These are phyloP conservation scores for Berkeleyomyces rouxiae DNA, from an alignment of 2,329 filamentous ascomycete genomes.

Conservation along the genomic window DNA sequence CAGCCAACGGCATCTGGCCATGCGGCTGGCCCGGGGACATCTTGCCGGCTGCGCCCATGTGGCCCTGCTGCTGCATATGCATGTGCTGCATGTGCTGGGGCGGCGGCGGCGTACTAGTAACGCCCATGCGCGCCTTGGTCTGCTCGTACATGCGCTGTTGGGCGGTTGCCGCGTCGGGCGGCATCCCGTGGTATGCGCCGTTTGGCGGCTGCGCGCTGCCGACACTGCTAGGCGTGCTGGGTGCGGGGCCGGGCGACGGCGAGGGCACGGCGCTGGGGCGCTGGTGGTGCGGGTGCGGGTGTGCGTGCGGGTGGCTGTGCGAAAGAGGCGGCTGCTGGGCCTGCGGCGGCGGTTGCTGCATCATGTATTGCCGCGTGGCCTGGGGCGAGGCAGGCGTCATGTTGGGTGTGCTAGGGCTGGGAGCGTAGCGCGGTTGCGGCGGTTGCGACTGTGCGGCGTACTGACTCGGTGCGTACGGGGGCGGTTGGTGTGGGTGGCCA, in stretches of 20 bases:
- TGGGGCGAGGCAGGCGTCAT: constrained; percentile 13
- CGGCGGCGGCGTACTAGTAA: constrained; percentile 17
- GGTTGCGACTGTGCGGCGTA: neutral
- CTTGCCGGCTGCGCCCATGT: neutral
- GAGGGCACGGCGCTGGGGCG: constrained; percentile 10
- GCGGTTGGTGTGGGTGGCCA: constrained; percentile 17
- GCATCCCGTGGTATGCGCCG: constrained; percentile 5
- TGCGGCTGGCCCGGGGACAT: neutral
- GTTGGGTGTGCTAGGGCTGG: constrained; percentile 1
- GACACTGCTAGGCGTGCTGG: constrained; percentile 5
- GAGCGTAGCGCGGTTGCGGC: constrained; percentile 7
- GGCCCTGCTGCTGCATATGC: neutral
- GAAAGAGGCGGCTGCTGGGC: constrained; percentile 5
- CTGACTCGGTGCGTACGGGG: neutral
- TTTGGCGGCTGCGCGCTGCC: constrained; percentile 1
- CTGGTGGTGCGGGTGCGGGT: constrained; percentile 3
- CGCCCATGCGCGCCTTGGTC: constrained; percentile 30
- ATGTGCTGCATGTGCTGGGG: neutral
- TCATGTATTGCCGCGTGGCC: constrained; percentile 11
- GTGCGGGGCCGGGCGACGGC: constrained; percentile 10
- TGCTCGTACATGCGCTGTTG: constrained; percentile 35
- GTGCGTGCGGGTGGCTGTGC: constrained; percentile 1
- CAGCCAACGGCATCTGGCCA: neutral
- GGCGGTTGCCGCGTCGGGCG: constrained; percentile 20
- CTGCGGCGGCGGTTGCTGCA: constrained; percentile 9